Evolutionary conservation across 176 grass and related monocot genomes (phyloP).

Genomic region (Musa beccarii): DNA sequence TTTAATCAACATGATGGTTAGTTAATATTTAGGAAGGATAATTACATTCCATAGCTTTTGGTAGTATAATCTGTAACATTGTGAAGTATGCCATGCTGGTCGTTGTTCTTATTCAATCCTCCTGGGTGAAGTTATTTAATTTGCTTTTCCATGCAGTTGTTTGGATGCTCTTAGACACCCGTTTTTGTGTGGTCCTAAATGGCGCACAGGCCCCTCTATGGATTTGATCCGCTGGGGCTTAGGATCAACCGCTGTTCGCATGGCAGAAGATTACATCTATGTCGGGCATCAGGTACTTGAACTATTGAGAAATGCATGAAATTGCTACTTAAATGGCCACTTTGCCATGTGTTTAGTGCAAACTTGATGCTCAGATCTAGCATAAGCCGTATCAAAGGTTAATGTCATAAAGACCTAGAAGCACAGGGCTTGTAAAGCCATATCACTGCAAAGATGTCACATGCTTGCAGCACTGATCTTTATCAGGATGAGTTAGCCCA

Average conservation of each 20-base stretch:
- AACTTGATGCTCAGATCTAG: not conserved
- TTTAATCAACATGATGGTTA: not conserved
- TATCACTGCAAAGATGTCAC: not conserved
- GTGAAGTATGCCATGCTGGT: conserved; percentile 6
- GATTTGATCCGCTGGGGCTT: conserved; percentile 72
- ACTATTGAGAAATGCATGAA: no score
- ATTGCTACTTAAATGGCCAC: not conserved
- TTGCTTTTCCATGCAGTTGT: conserved; percentile 42
- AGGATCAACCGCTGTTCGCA: conserved; percentile 78
- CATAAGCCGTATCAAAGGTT: not conserved
- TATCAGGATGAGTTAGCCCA: not conserved
- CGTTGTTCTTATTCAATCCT: conserved; percentile 7
- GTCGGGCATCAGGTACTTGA: conserved; percentile 58
- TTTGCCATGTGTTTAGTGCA: not conserved
- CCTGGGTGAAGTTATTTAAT: not conserved
- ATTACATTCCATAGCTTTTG: not conserved
- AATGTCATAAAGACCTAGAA: not conserved
- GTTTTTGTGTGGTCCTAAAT: conserved; percentile 92
- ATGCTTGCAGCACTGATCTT: not conserved
- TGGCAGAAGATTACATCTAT: conserved; percentile 99
- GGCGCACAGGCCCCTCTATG: conserved; percentile 68
- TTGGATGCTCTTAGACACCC: conserved; percentile 81
- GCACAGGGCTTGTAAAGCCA: not conserved
- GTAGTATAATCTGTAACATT: not conserved
- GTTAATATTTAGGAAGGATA: not conserved